Evolutionary conservation across 768 basidiomycete species (phyloP), one percentile per base, ranked within the genome.

Genomic region (Hypsizygus marmoreus): DNA sequence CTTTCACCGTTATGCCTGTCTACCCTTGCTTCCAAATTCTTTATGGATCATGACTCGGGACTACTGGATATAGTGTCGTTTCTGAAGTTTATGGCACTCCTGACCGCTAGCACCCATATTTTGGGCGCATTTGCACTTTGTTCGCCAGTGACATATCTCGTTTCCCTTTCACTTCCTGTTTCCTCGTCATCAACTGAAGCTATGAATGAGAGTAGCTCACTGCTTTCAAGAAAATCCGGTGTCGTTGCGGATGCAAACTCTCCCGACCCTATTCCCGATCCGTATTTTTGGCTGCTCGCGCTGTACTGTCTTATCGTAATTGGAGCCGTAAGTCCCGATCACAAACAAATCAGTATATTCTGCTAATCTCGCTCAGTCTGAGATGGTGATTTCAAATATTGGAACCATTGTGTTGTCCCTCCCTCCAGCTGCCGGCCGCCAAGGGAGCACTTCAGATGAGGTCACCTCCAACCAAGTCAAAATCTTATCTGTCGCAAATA

Each of bases 381-480:
- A 91, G 62, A 91, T 89, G 88, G 74, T 92, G 16, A 82, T 91
- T 14, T 84, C 88, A 14, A 92, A 90, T 56, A 82, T 92, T 36
- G 89, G 88, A 28, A 81, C 85, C 1, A 86, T 91, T 40, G 76
- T 85, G 11, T 65, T 84, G 4, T 82, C 89, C 11, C 74, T 90
- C 26, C 79, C 81, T 7, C 57, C 65, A 12, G 40, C 52, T 9
- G 54, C 62, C 50, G 12, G 40, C 49, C 30, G 49, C 44, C 25
- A 26, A n/a, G n/a, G n/a, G n/a, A n/a, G n/a, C n/a, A n/a, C n/a
- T n/a, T n/a, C n/a, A n/a, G 64, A 71, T 32, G 53, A 60, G n/a
- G 63, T 67, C 24, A 75, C 82, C 3, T 69, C 84, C 5, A 72
- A 70, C 12, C 88, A 91, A 72, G 86, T 92, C 11, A 81, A 80